Percentiles rank a stretch among this genome's conserved stretches.
phyloP scores from a whole-genome alignment of 768 basidiomycete genomes.

The Amyloporia xantha region DNA sequence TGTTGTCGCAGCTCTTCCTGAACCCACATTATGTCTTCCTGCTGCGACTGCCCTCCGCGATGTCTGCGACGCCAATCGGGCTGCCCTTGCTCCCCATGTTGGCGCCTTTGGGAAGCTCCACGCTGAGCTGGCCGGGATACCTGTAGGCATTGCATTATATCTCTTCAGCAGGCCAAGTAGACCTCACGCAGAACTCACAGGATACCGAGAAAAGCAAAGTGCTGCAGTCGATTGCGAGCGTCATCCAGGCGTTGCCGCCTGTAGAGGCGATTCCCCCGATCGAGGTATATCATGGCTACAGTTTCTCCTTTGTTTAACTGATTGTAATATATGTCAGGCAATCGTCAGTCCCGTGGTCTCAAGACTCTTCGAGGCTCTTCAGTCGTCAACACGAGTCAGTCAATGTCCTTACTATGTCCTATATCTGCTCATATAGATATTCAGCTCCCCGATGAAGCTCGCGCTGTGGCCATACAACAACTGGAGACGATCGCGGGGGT shows the following conservation, averaged over 20 bases:
- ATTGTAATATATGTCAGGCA: constrained; percentile 33
- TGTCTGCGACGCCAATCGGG: constrained; percentile 84
- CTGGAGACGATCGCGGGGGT: constrained; percentile 80
- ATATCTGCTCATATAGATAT: neutral
- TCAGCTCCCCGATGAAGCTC: constrained; percentile 71
- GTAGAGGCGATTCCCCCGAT: constrained; percentile 72
- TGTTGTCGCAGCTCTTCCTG: constrained; percentile 64
- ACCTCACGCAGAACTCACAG: constrained; percentile 27
- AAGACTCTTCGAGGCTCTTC: constrained; percentile 58
- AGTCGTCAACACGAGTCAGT: constrained; percentile 46
- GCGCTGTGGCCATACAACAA: constrained; percentile 56
- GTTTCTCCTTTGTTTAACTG: neutral
- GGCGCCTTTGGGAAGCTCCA: constrained; percentile 80
- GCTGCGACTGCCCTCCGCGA: constrained; percentile 82
- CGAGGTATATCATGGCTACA: too few species aligned
- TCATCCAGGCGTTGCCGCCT: constrained; percentile 84
- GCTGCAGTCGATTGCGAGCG: constrained; percentile 86
- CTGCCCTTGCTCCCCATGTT: constrained; percentile 78
- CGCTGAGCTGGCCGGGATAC: constrained; percentile 64
- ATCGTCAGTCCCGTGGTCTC: constrained; percentile 72
- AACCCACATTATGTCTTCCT: constrained; percentile 54
- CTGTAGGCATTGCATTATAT: constrained; percentile 39
- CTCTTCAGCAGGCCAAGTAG: neutral
- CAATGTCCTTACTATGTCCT: neutral
- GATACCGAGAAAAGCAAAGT: constrained; percentile 88